phyloP scores from a whole-genome alignment of 73 alveolate genomes.

The Loxodes magnus region DNA sequence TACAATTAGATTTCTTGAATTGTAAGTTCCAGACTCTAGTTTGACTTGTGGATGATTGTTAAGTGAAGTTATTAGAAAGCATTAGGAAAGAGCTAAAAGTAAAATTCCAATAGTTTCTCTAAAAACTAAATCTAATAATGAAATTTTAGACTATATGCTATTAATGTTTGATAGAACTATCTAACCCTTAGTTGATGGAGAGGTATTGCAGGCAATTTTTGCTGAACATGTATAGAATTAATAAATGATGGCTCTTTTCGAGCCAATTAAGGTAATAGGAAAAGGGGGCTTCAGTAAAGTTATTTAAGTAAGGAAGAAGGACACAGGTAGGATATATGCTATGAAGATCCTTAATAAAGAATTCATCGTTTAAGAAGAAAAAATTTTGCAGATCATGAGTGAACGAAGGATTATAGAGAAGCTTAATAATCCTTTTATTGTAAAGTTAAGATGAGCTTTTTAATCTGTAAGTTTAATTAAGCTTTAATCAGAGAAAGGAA shows the following conservation, averaged over 20 bases:
- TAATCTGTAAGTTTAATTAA: conserved; percentile 28
- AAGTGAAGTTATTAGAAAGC: background rate
- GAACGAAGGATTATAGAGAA: conserved; percentile 42
- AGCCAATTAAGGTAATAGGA: conserved; percentile 54
- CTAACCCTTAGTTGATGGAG: background rate
- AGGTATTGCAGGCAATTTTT: background rate
- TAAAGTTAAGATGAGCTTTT: conserved; percentile 56
- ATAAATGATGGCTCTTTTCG: conserved; percentile 11
- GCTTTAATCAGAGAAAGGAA: conserved; percentile 3
- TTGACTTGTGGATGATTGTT: conserved; percentile 3
- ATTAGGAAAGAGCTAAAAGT: conserved; percentile 2
- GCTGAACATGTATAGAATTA: background rate
- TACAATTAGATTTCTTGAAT: no score
- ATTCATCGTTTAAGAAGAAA: conserved; percentile 20
- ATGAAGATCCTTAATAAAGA: conserved; percentile 55
- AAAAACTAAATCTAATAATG: conserved; percentile 19
- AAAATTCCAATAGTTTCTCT: conserved; percentile 23
- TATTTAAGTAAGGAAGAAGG: conserved; percentile 55
- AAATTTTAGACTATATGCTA: conserved; percentile 31
- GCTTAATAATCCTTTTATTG: conserved; percentile 38
- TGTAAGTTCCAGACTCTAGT: background rate
- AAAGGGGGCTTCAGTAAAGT: conserved; percentile 79
- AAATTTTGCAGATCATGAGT: conserved; percentile 1
- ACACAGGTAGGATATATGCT: conserved; percentile 73
- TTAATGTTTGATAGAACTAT: conserved; percentile 22